Evolutionary conservation across 768 basidiomycete genomes (phyloP).

Genomic region (Phanerochaete sordida): DNA sequence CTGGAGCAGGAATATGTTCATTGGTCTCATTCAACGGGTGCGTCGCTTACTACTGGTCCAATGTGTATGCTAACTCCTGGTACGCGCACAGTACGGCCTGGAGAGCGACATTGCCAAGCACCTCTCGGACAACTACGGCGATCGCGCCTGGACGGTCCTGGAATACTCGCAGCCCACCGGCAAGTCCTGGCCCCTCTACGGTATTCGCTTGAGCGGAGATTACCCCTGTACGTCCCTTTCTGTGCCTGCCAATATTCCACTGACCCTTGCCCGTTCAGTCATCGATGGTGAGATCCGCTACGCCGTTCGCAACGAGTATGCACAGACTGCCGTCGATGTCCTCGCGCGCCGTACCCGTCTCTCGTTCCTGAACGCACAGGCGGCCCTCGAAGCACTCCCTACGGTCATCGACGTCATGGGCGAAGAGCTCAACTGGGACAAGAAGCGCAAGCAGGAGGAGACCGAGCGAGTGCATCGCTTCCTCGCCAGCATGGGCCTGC

Average conservation of each 20-base stretch:
- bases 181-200: conserved; percentile 82
- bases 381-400: conserved; percentile 81
- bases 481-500: conserved; percentile 83
- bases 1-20: conserved; percentile 97
- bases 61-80: neutral
- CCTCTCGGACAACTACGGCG: conserved; percentile 91
- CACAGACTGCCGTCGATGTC: conserved; percentile 87
- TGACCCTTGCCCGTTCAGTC: conserved; percentile 39
- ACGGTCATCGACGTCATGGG: conserved; percentile 90
- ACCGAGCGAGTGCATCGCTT: conserved; percentile 57
- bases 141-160: conserved; percentile 94
- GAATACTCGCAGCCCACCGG: conserved; percentile 76
- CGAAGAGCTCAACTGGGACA: conserved; percentile 77
- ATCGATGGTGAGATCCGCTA: conserved; percentile 94
- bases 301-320: conserved; percentile 87
- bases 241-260: neutral
- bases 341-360: conserved; percentile 91
- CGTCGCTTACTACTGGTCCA: conserved; percentile 23
- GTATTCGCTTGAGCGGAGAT: conserved; percentile 59
- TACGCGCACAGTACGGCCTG: conserved; percentile 67
- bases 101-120: conserved; percentile 92
- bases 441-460: conserved; percentile 54
- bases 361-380: conserved; percentile 88
- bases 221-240: conserved; percentile 64
- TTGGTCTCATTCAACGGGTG: conserved; percentile 88